Base-by-base conservation (phyloP, 164 flowering plant genomes). In the Vitis labrusca region DNA sequence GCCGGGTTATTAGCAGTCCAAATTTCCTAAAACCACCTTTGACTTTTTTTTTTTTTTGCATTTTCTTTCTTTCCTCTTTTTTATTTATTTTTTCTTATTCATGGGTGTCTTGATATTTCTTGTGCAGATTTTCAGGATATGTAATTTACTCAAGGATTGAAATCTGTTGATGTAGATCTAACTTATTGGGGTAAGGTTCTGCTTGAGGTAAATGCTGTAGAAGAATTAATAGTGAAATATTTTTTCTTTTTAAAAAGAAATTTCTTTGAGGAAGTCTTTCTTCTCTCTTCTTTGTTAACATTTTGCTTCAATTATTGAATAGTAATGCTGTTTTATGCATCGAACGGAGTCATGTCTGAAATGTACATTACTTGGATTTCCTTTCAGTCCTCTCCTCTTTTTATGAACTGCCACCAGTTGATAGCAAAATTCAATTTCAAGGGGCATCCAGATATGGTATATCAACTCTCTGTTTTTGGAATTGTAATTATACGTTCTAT, bases 81-180 rank as follows among this genome's bases (percentile, higher is more conserved):
- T 17, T 74, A 37, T 74, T 57, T 52, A 2, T 54, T 48, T 61
- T 57, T 51, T 17, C 47, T 61, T 58, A 62, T 23, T 50, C 23
- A 23, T 32, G 44, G 44, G 44, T 32, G 44, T 32, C 44, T 32
- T 4, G 44, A 23, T 23, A 23, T 23, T 32, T 12, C 54, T 32
- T 37, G 14, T 77, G 76, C 76, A 78, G 76, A 56, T 70, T 62
- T 63, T 67, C 71, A 59, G 63, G 68, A 63, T 61, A 59, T 76
- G 77, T 71, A 72, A 73, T 65, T 77, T 71, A 66, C 66, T 56
- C 66, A 64, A 66, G 59, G 64, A 71, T 69, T 60, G 63, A 73
- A 23, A 63, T 73, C 72, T 71, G 68, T 61, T 72, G 47, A 64
- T 62, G 58, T 73, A 76, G 77, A 76, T 67, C 76, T 75, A 68